Evolutionary conservation across 2,329 filamentous ascomycete genomes (phyloP).

Genomic region (Venturia nashicola): DNA sequence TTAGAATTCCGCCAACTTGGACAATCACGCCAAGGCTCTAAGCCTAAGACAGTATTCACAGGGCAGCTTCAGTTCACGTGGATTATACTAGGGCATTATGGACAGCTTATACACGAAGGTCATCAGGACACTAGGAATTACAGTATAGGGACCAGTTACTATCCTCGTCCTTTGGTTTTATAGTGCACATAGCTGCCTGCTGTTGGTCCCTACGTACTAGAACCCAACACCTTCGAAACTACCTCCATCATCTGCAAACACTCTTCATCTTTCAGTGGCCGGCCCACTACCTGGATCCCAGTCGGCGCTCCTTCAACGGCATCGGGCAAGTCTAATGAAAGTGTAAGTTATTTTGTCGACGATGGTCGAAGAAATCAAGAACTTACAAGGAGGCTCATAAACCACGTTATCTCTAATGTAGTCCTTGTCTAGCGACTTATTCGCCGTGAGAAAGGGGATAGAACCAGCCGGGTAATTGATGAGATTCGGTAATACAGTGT

Average conservation of each 20-base stretch:
- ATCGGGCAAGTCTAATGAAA: slow-evolving; percentile 27
- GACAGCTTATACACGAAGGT: not conserved
- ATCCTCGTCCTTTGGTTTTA: too few relatives aligned
- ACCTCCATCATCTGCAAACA: slow-evolving; percentile 23
- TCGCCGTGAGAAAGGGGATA: slow-evolving; percentile 32
- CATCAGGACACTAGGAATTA: not conserved
- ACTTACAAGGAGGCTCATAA: slow-evolving; percentile 26
- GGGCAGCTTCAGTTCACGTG: not conserved
- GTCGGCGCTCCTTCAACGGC: slow-evolving; percentile 32
- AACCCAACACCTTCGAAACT: slow-evolving; percentile 15
- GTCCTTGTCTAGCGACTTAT: slow-evolving; percentile 32
- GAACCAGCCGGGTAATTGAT: slow-evolving; percentile 42
- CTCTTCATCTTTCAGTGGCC: slow-evolving; percentile 37
- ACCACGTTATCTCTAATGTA: slow-evolving; percentile 18
- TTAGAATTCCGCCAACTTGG: not conserved
- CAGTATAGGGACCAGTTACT: not conserved
- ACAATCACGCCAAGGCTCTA: not conserved
- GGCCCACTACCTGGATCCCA: slow-evolving; percentile 34
- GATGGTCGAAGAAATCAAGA: not conserved
- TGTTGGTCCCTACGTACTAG: not conserved
- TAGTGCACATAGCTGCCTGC: not conserved
- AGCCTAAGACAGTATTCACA: not conserved
- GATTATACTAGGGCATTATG: not conserved
- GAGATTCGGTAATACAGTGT: slow-evolving; percentile 40
- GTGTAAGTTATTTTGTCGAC: not conserved